phyloP scores from a whole-genome alignment of 176 grass and related monocot species.

The Phoenix roebelenii region DNA sequence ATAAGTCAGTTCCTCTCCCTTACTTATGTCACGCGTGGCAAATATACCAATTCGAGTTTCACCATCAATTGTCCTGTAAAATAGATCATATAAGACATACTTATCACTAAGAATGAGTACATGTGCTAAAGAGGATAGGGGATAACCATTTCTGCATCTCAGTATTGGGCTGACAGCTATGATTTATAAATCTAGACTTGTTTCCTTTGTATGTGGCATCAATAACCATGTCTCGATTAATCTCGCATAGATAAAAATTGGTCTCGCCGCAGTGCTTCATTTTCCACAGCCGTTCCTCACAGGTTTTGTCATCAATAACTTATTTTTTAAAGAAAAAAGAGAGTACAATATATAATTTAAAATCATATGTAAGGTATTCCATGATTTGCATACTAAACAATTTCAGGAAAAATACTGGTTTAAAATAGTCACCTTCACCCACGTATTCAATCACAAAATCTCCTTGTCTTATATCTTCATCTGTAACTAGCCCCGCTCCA shows the following conservation, averaged over 20 bases:
- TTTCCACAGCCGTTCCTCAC: constrained; percentile 24
- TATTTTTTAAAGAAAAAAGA: neutral
- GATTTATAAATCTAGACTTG: constrained; percentile 30
- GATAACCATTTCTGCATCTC: constrained; percentile 25
- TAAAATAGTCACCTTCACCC: constrained; percentile 13
- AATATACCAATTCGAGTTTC: constrained; percentile 28
- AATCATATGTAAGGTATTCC: too few relatives aligned
- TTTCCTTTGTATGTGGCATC: constrained; percentile 26
- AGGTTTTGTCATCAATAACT: constrained; percentile 26
- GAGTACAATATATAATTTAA: too few relatives aligned
- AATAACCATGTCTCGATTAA: constrained; percentile 23
- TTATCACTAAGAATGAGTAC: neutral
- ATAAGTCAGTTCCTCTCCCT: constrained; percentile 17
- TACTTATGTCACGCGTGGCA: constrained; percentile 21
- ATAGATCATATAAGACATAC: neutral
- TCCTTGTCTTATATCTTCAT: constrained; percentile 21
- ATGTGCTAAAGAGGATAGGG: constrained; percentile 8
- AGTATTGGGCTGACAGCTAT: constrained; percentile 22
- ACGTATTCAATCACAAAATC: constrained; percentile 29
- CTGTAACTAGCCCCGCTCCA: constrained; percentile 13
- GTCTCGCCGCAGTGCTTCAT: constrained; percentile 22
- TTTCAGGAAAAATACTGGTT: too few relatives aligned
- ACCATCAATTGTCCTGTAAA: constrained; percentile 23
- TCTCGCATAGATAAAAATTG: constrained; percentile 24
- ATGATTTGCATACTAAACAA: too few relatives aligned